phyloP scores from a whole-genome alignment of 768 basidiomycete species.

The Amanita thiersii region DNA sequence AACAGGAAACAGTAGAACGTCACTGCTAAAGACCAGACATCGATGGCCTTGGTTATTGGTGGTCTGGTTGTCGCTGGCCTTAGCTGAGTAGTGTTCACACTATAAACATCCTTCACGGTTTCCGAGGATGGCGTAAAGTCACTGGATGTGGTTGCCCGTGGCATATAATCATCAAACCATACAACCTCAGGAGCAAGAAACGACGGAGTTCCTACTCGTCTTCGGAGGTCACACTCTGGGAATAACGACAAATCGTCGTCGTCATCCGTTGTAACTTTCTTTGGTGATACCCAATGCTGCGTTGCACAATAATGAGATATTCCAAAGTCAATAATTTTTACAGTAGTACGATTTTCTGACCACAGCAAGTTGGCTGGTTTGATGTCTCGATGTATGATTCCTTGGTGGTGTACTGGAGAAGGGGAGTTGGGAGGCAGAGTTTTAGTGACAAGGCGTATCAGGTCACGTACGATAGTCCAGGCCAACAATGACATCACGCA shows the following conservation, averaged over 20 bases:
- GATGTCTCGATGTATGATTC: slow-evolving; percentile 83
- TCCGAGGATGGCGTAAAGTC: slow-evolving; percentile 13
- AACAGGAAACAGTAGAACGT: slow-evolving; percentile 41
- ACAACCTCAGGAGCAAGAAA: slow-evolving; percentile 39
- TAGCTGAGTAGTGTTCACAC: slow-evolving; percentile 6
- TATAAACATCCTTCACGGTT: slow-evolving; percentile 11
- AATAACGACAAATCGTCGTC: slow-evolving; percentile 25
- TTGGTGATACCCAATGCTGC: neutral
- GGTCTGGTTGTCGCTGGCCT: slow-evolving; percentile 20
- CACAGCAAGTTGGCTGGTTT: slow-evolving; percentile 87
- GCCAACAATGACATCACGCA: slow-evolving; percentile 33
- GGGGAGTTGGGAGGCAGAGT: slow-evolving; percentile 4
- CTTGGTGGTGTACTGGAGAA: slow-evolving; percentile 27
- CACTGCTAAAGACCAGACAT: slow-evolving; percentile 38
- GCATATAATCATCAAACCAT: slow-evolving; percentile 26
- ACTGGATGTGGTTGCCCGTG: slow-evolving; percentile 15
- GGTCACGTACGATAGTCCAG: slow-evolving; percentile 32
- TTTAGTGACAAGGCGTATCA: neutral
- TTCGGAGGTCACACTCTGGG: slow-evolving; percentile 28
- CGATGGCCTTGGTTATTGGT: slow-evolving; percentile 36
- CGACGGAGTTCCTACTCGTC: slow-evolving; percentile 32
- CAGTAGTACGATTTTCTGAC: slow-evolving; percentile 35
- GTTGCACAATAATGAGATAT: slow-evolving; percentile 23
- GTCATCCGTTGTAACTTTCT: slow-evolving; percentile 2
- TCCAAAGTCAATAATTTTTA: slow-evolving; percentile 92